Evolutionary conservation across 192 early-diverging fungal genomes (phyloP), one percentile per base, ranked within the genome.

Genomic region (Linnemannia hyalina): DNA sequence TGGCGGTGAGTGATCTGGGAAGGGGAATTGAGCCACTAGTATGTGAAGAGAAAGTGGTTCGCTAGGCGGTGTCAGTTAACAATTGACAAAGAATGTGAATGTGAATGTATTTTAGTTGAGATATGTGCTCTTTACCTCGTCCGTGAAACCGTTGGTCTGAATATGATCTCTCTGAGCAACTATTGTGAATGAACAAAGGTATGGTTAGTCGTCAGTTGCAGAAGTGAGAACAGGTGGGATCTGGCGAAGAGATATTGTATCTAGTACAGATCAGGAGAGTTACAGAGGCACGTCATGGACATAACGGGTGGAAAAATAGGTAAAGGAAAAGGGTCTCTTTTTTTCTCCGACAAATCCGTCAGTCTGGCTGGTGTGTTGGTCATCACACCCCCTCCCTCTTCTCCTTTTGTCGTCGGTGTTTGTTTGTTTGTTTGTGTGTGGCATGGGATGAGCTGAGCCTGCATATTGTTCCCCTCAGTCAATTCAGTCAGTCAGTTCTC

Each of bases 1-100:
- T 11, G 93, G 92, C 0, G 92, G 87, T 20, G 88, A 88, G 74
- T 94, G 93, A 54, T 94, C 93, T 3, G 82, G 78, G 57, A 94
- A 92, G 2, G 91, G 88, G 75, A 89, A 93, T 29, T 87, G 80
- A 0, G 89, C 80, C 57, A 90, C 90, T 89, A 32, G 42, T n/a
- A 52, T 22, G 8, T 15, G 4, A 57, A 71, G 1, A 11, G 47
- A 54, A 55, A 18, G 42, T 36, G n/a, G 9, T 36, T 8, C 22
- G 29, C 23, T 73, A 29, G 26, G 23, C 9, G 4, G 10, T 70
- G 72, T 44, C 26, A 18, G 41, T 47, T 49, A 16, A 29, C 22
- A 4, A 42, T 8, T 44, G 60, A 41, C 36, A 54, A 16, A 11
- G 16, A 20, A 20, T 68, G 29, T 46, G 16, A 20, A 20, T 68